Percentiles rank a stretch among this genome's conserved stretches.
phyloP scores from a whole-genome alignment of 2,329 filamentous ascomycete species.

The Esteya vermicola region DNA sequence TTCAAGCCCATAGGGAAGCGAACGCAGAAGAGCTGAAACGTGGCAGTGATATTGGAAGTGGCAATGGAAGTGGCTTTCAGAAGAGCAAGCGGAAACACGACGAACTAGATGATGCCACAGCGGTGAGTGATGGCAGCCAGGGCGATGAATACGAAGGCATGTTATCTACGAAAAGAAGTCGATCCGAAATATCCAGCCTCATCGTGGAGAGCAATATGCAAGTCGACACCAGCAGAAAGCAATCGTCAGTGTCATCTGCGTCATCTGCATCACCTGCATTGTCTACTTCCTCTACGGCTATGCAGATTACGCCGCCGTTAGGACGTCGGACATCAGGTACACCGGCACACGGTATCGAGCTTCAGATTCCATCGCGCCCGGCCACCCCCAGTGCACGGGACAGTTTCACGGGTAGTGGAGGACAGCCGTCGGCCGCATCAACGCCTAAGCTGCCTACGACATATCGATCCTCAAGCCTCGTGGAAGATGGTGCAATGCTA shows the following conservation, averaged over 20 bases:
- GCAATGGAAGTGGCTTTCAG: no score
- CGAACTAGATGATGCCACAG: not conserved
- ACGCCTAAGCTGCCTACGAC: not conserved
- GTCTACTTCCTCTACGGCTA: not conserved
- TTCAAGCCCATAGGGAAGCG: no score
- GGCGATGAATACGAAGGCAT: not conserved
- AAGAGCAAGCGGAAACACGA: not conserved
- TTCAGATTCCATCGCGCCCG: conserved; percentile 49
- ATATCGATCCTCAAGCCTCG: not conserved
- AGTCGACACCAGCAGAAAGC: not conserved
- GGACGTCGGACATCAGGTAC: conserved; percentile 34
- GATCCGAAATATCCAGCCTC: not conserved
- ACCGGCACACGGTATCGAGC: conserved; percentile 40
- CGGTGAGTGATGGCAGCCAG: conserved; percentile 1
- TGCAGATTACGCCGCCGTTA: conserved; percentile 22
- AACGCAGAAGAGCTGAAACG: no score
- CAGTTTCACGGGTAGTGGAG: no score
- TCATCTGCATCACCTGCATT: not conserved
- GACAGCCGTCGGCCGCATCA: no score
- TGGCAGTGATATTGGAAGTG: no score
- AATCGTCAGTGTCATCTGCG: not conserved
- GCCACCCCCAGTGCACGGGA: conserved; percentile 33
- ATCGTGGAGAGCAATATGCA: no score
- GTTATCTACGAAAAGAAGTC: not conserved
- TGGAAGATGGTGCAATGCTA: not conserved